Evolutionary conservation across 495 filamentous ascomycete genomes (phyloP), one percentile per base, ranked within the genome.

Genomic region (Hypomontagnella submonticulosa): DNA sequence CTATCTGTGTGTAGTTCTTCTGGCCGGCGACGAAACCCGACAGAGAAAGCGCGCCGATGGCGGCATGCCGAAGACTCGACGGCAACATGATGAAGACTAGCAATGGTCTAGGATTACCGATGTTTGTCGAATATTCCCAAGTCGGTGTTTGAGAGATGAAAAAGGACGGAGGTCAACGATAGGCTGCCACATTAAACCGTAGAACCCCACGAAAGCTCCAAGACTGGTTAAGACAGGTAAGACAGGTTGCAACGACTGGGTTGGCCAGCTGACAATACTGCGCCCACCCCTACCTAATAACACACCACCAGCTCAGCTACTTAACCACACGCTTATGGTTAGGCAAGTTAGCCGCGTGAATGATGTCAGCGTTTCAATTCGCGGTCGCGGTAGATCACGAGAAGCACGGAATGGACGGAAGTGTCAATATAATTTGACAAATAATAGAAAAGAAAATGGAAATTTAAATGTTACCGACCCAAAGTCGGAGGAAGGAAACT

Each of bases 1-100:
- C 80, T 38, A 78, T 57, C 11, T 78, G 77, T 11, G 80, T 77
- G 52, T 75, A 80, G 69, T 82, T 84, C 50, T 57, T 61, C 67
- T 75, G 78, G 37, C 77, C 82, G 32, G 64, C 70, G 36, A 75
- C 74, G 15, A 77, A 56, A 55, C 74, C 76, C 63, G 79, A 76
- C 48, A 84, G 66, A 48, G 80, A 76, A 46, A 82, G 66, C 52
- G 70, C 74, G 40, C 73, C 75, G 12, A 79, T 11, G 40, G 69
- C 70, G 40, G 75, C 58, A 61, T 62, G 71, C 63, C 77, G 67
- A 61, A 69, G 53, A 44, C 69, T 63, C 55, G 67, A 63, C 61
- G 68, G 67, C 64, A 69, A 74, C 79, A 82, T 81, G 69, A 69
- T 75, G 53, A 55, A 65, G 27, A 58, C 34, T 40, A 53, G 60